phyloP scores from a whole-genome alignment of 345 rosid genomes.

The sweet orange (Citrus sinensis) region DNA sequence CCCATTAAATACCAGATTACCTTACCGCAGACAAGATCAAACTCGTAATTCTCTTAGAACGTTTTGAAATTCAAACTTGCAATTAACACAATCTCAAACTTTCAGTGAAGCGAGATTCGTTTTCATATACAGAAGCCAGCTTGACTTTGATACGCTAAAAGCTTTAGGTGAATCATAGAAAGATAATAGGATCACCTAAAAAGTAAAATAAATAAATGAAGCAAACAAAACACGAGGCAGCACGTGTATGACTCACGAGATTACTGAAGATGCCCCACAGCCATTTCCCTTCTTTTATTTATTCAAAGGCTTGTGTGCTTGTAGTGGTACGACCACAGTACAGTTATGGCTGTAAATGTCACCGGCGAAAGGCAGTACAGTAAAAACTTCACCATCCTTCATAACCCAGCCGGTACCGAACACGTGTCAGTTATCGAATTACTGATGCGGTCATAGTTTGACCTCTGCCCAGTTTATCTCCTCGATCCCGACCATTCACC shows the following conservation, averaged over 20 bases:
- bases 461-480: slow-evolving; percentile 24
- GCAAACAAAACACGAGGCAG: slow-evolving; percentile 3
- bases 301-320: no score
- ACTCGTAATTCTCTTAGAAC: background rate
- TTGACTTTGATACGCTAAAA: background rate
- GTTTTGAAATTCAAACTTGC: background rate
- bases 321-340: background rate
- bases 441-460: slow-evolving; percentile 36
- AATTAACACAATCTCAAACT: background rate
- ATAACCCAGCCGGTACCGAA: slow-evolving; percentile 17
- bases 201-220: background rate
- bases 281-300: background rate
- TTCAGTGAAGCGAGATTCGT: background rate
- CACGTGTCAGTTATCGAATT: slow-evolving; percentile 18
- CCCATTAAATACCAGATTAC: background rate
- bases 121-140: background rate
- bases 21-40: background rate
- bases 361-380: background rate
- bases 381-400: background rate
- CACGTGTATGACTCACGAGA: slow-evolving; percentile 12
- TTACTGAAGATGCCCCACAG: background rate
- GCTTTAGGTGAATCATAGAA: slow-evolving; percentile 3
- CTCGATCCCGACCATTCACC: slow-evolving; percentile 13
- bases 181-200: background rate
- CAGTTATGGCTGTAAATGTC: background rate